phyloP scores from a whole-genome alignment of 441 rosid genomes.

The Euphorbia celastroides region DNA sequence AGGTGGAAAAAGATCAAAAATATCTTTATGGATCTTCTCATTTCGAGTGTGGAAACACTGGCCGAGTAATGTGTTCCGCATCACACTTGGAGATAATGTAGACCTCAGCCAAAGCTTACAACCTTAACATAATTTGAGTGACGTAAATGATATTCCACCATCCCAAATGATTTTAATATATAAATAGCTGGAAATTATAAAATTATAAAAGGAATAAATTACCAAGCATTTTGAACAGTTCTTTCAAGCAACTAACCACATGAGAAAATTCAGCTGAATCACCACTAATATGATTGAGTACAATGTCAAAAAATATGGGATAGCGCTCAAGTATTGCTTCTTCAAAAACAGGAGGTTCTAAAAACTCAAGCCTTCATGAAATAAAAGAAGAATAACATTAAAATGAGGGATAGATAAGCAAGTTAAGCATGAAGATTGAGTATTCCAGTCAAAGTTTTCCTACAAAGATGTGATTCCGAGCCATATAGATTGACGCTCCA shows the following conservation, averaged over 20 bases:
- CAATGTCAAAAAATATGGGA: conserved; percentile 92
- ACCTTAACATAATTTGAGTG: conserved; percentile 45
- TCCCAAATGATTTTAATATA: neutral
- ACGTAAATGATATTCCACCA: conserved; percentile 12
- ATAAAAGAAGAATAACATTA: conserved; percentile 26
- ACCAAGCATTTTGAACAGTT: conserved; percentile 97
- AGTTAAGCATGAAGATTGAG: conserved; percentile 18
- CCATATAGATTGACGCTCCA: conserved; percentile 84
- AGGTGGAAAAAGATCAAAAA: conserved; percentile 94
- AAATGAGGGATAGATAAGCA: conserved; percentile 1
- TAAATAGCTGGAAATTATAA: neutral
- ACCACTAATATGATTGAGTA: conserved; percentile 84
- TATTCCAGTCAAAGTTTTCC: conserved; percentile 35
- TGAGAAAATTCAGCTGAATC: conserved; percentile 91
- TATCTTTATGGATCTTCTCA: conserved; percentile 97
- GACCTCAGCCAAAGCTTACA: conserved; percentile 98
- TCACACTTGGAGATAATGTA: conserved; percentile 92
- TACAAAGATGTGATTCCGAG: conserved; percentile 96
- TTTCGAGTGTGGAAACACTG: conserved; percentile 95
- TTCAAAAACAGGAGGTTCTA: conserved; percentile 97
- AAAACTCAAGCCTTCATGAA: conserved; percentile 81
- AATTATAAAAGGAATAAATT: conserved; percentile 15
- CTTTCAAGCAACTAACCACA: conserved; percentile 86
- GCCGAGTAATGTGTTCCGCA: conserved; percentile 96
- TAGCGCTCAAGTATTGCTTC: conserved; percentile 93